Evolutionary conservation across 345 rosid species (phyloP).

Genomic region (Eucalyptus tenuipes): DNA sequence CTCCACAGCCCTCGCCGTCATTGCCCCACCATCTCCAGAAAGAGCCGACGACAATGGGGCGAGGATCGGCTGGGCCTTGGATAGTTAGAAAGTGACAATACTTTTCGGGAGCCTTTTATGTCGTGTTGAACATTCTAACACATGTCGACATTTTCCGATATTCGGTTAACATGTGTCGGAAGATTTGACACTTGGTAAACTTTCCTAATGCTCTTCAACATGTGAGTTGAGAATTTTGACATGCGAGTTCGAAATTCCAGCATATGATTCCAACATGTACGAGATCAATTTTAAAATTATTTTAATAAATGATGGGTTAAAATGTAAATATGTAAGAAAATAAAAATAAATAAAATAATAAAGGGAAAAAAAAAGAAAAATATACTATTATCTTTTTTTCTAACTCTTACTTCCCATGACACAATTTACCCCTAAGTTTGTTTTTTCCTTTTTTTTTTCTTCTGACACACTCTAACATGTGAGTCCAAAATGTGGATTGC

Average conservation of each 20-base stretch:
- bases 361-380: too few relatives aligned
- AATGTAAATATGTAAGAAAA: too few relatives aligned
- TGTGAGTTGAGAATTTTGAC: fast-evolving
- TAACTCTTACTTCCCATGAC: too few relatives aligned
- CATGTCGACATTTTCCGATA: fast-evolving
- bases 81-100: fast-evolving
- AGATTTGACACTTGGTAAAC: too few relatives aligned
- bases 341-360: too few relatives aligned
- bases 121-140: fast-evolving
- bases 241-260: fast-evolving
- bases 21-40: fast-evolving
- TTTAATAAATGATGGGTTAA: too few relatives aligned
- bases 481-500: fast-evolving
- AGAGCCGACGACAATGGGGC: fast-evolving
- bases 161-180: fast-evolving
- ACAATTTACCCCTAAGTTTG: too few relatives aligned
- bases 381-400: fast-evolving
- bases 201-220: fast-evolving
- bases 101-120: fast-evolving
- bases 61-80: fast-evolving
- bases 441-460: too few relatives aligned
- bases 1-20: fast-evolving
- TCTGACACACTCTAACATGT: too few relatives aligned
- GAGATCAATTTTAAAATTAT: fast-evolving
- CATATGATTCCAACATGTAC: fast-evolving